Conservation (phyloP, 139 green algal species). For the Prasinococcaceae sp. region DNA sequence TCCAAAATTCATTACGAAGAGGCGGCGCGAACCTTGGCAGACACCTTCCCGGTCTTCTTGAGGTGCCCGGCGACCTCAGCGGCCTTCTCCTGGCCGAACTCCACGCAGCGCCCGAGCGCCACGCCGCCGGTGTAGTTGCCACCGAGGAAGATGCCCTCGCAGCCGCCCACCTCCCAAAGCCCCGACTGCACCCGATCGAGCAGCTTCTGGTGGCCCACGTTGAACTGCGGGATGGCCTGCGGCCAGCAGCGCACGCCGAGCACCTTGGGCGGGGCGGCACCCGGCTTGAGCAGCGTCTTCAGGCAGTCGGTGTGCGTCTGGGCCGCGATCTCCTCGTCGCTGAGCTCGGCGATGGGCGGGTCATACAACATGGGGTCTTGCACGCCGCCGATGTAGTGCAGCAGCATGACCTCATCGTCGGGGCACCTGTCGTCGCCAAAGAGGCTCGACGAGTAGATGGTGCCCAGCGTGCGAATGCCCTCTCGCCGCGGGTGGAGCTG, state of each 20-base stretch:
- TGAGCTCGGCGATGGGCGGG: not conserved
- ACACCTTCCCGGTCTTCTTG: too few relatives aligned
- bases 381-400: constrained; percentile 93
- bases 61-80: constrained; percentile 34
- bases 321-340: constrained; percentile 45
- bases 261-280: constrained; percentile 54
- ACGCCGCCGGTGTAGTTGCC: constrained; percentile 95
- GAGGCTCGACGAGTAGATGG: constrained; percentile 90
- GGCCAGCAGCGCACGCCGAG: constrained; percentile 85
- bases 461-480: constrained; percentile 86
- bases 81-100: constrained; percentile 75
- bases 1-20: too few relatives aligned
- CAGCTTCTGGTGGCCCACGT: constrained; percentile 64
- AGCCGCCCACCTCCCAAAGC: constrained; percentile 42
- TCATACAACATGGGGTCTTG: constrained; percentile 10
- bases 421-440: constrained; percentile 54
- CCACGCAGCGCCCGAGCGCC: constrained; percentile 86
- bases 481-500: constrained; percentile 92
- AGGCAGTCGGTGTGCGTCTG: constrained; percentile 77
- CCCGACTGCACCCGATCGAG: constrained; percentile 34
- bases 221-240: constrained; percentile 96
- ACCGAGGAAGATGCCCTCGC: constrained; percentile 67
- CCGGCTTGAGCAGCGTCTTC: constrained; percentile 78
- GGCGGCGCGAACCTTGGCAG: too few relatives aligned
- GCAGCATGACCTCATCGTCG: constrained; percentile 49